Evolutionary conservation across 352 stramenopile genomes (phyloP).

Genomic region (Globisporangium middletonii): DNA sequence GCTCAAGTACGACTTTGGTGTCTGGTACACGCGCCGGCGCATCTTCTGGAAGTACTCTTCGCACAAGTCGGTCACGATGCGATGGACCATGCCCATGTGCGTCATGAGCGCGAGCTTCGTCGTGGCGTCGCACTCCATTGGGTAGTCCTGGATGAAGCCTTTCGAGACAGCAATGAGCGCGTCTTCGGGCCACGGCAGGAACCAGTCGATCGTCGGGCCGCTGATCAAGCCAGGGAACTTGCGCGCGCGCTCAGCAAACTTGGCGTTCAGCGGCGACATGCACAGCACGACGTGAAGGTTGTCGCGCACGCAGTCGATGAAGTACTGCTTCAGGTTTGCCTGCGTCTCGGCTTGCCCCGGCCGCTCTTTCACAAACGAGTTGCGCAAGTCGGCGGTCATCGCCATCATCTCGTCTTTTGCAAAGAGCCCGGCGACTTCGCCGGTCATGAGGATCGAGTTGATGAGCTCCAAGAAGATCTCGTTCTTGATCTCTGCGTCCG

Average conservation of each 20-base stretch:
- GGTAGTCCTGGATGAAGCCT: slow-evolving; percentile 95
- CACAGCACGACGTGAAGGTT: slow-evolving; percentile 98
- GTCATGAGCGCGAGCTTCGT: slow-evolving; percentile 91
- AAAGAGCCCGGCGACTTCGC: slow-evolving; percentile 97
- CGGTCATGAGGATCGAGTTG: slow-evolving; percentile 98
- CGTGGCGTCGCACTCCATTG: slow-evolving; percentile 90
- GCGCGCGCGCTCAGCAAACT: slow-evolving; percentile 94
- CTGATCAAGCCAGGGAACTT: slow-evolving; percentile 98
- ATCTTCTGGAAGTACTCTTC: slow-evolving; percentile 99
- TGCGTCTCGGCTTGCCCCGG: slow-evolving; percentile 93
- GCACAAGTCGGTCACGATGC: slow-evolving; percentile 96
- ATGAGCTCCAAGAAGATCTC: slow-evolving; percentile 99
- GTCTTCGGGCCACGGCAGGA: slow-evolving; percentile 98
- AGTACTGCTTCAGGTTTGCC: slow-evolving; percentile 97
- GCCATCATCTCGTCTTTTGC: slow-evolving; percentile 99
- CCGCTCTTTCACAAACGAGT: slow-evolving; percentile 93
- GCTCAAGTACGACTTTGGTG: slow-evolving; percentile 97
- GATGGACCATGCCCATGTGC: slow-evolving; percentile 98
- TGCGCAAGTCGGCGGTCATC: slow-evolving; percentile 96
- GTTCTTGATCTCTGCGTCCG: slow-evolving; percentile 98
- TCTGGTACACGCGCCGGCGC: slow-evolving; percentile 96
- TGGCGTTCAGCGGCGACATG: slow-evolving; percentile 98
- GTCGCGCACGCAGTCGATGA: slow-evolving; percentile 96
- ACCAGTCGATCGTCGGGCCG: slow-evolving; percentile 98
- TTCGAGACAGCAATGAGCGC: slow-evolving; percentile 95